Conservation (phyloP, 768 basidiomycete genomes). For the Tricholoma matsutake region DNA sequence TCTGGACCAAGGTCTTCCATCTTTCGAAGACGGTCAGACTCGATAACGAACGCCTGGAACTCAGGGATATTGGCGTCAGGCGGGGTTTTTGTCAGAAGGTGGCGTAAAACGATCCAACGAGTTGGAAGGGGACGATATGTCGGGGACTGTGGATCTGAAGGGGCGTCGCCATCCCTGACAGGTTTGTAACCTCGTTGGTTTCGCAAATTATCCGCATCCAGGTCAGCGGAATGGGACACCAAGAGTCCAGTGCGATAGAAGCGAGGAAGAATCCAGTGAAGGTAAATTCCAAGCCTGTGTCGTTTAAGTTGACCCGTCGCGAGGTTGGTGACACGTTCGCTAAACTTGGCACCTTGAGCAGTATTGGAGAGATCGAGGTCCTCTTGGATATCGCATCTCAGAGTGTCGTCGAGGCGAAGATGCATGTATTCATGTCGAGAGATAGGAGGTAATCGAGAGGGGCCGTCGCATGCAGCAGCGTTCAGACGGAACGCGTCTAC, state of each 20-base stretch:
- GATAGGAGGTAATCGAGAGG: not conserved
- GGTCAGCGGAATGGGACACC: not conserved
- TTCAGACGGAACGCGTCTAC: not conserved
- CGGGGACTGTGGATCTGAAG: not conserved
- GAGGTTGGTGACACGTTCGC: not conserved
- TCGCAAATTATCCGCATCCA: not conserved
- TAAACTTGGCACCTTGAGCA: not conserved
- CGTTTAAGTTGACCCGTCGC: not conserved
- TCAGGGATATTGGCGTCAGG: not conserved
- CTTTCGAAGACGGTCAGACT: not conserved
- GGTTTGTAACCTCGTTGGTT: not conserved
- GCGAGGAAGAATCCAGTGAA: not conserved
- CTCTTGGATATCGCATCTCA: not conserved
- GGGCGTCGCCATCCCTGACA: not conserved
- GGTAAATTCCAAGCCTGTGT: constrained; percentile 2
- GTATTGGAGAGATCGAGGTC: not conserved
- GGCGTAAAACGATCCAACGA: not conserved
- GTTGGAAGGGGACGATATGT: not conserved
- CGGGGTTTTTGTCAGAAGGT: not conserved
- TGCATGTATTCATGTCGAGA: not conserved
- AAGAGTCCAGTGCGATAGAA: not conserved
- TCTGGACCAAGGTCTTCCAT: not conserved
- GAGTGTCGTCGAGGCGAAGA: not conserved
- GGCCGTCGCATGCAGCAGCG: not conserved
- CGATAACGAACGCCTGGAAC: not conserved